Evolutionary conservation across 306 rosid species (phyloP).

Genomic region (Glycine soja): DNA sequence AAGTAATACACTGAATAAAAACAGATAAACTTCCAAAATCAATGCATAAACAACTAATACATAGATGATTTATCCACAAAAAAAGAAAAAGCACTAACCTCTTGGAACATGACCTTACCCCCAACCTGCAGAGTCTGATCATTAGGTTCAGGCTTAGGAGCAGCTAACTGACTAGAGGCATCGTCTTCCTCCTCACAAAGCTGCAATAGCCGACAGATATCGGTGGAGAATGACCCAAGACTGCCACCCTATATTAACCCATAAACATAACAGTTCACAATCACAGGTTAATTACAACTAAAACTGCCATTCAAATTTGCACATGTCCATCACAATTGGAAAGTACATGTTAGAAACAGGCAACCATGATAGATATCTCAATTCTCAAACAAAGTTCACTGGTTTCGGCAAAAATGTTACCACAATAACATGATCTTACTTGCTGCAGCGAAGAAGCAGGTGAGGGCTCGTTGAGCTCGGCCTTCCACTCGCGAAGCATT

Average conservation of each 20-base stretch:
- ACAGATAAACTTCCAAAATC: conserved; percentile 8
- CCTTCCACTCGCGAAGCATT: conserved; percentile 99
- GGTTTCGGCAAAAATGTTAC: conserved; percentile 16
- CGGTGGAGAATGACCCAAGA: conserved; percentile 96
- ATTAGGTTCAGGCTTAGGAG: conserved; percentile 81
- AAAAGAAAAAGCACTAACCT: conserved; percentile 56
- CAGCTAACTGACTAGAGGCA: conserved; percentile 90
- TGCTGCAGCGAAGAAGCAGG: conserved; percentile 97
- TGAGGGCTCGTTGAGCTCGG: conserved; percentile 95
- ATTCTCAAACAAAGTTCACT: conserved; percentile 30
- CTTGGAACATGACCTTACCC: conserved; percentile 64
- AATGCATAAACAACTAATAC: conserved; percentile 17
- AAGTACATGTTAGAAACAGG: conserved; percentile 35
- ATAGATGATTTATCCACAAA: not conserved
- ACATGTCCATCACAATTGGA: conserved; percentile 42
- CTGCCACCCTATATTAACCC: conserved; percentile 80
- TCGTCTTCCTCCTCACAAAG: conserved; percentile 99
- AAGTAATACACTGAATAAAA: conserved; percentile 21
- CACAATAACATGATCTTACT: conserved; percentile 58
- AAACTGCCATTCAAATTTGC: conserved; percentile 39
- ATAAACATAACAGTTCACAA: conserved; percentile 61
- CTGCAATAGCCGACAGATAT: conserved; percentile 88
- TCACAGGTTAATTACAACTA: conserved; percentile 47
- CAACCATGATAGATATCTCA: conserved; percentile 28
- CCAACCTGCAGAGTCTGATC: conserved; percentile 72